Percentiles rank a stretch among this genome's conserved stretches.
Evolutionary conservation across 2,329 filamentous ascomycete species (phyloP).

Genomic region (Orbilia blumenaviensis): DNA sequence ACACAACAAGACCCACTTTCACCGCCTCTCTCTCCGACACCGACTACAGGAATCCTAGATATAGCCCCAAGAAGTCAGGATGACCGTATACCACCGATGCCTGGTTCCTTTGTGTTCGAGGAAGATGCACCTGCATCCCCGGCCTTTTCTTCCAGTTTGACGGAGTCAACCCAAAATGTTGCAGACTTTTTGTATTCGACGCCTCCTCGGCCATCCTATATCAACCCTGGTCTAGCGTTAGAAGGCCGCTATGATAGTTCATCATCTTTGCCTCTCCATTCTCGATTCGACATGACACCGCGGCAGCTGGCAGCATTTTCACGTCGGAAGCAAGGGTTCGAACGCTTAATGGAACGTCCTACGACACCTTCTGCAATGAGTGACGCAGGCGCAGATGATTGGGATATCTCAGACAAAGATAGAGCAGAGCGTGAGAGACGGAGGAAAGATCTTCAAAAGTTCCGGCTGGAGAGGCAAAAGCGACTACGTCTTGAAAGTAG

Average conservation of each 20-base stretch:
- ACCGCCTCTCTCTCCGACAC: slow-evolving; percentile 32
- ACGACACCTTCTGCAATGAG: slow-evolving; percentile 43
- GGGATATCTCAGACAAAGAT: slow-evolving; percentile 34
- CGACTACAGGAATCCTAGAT: not conserved
- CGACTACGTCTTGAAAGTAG: slow-evolving; percentile 24
- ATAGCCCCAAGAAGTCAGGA: not conserved
- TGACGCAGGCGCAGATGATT: slow-evolving; percentile 39
- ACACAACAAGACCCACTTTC: slow-evolving; percentile 38
- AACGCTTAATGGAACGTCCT: slow-evolving; percentile 38
- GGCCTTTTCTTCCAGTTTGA: slow-evolving; percentile 33
- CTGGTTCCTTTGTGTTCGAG: slow-evolving; percentile 52
- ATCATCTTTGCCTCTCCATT: slow-evolving; percentile 34
- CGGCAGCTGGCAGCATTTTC: slow-evolving; percentile 46
- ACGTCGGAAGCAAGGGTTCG: slow-evolving; percentile 36
- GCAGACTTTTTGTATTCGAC: slow-evolving; percentile 41
- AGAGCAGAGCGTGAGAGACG: slow-evolving; percentile 37
- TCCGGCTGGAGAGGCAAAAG: slow-evolving; percentile 38
- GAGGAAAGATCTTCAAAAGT: slow-evolving; percentile 47
- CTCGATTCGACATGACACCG: slow-evolving; percentile 45
- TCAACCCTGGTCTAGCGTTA: slow-evolving; percentile 41
- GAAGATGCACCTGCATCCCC: slow-evolving; percentile 37
- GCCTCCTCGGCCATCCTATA: slow-evolving; percentile 30
- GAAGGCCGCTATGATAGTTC: slow-evolving; percentile 40
- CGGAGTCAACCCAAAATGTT: slow-evolving; percentile 36
- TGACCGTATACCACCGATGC: slow-evolving; percentile 26